These are phyloP conservation scores for Cyanidiococcus yangmingshanensis DNA, from an alignment of 23 red algal species.

Conservation along the genomic window DNA sequence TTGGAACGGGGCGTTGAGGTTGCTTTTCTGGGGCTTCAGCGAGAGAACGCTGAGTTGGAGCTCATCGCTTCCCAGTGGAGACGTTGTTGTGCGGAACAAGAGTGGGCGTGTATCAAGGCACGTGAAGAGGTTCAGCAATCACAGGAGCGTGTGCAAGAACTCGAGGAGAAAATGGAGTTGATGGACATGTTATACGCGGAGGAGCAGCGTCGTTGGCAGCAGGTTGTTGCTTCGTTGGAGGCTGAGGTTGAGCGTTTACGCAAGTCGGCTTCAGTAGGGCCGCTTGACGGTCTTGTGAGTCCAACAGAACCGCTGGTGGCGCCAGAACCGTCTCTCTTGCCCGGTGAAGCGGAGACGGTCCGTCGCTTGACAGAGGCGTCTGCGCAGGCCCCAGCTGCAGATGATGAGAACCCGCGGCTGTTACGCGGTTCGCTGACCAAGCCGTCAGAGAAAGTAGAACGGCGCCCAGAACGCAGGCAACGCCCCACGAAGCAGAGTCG, in stretches of 20 bases:
- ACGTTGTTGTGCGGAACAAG: not conserved
- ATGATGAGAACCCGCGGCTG: too few relatives aligned
- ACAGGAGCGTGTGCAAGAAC: not conserved
- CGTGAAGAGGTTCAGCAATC: not conserved
- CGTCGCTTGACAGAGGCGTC: too few relatives aligned
- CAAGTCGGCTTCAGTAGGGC: not conserved
- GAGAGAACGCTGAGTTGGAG: slow-evolving; percentile 10
- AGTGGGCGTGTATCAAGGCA: not conserved
- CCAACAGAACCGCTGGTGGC: too few relatives aligned
- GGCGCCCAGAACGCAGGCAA: too few relatives aligned
- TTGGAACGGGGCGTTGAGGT: not conserved
- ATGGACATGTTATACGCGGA: slow-evolving; percentile 11
- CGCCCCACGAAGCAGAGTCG: too few relatives aligned
- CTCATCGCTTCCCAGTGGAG: slow-evolving; percentile 10
- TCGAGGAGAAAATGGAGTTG: slow-evolving; percentile 15
- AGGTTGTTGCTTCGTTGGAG: not conserved
- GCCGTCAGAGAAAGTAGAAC: too few relatives aligned
- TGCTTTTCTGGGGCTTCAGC: not conserved
- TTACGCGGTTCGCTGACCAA: too few relatives aligned
- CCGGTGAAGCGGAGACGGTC: too few relatives aligned
- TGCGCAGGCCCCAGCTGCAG: too few relatives aligned
- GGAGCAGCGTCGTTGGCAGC: slow-evolving; percentile 8
- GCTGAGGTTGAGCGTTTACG: not conserved
- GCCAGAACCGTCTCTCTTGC: too few relatives aligned
- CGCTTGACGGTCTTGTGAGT: too few relatives aligned